Evolutionary conservation across 2,329 filamentous ascomycete genomes (phyloP), one percentile per base, ranked within the genome.

Genomic region (Nothophoma quercina): DNA sequence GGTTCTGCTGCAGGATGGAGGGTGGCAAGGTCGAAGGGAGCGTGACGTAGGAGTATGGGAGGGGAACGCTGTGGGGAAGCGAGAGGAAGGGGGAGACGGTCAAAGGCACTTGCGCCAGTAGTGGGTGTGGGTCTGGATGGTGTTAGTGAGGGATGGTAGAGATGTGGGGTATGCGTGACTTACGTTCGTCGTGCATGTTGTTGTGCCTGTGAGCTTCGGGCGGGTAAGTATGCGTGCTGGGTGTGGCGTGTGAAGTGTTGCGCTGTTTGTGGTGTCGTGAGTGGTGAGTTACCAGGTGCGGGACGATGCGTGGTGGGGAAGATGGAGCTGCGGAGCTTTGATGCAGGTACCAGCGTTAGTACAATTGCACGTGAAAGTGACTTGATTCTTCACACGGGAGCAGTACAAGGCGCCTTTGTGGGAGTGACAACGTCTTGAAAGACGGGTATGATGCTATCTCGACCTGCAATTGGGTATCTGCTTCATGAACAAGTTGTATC

Each of bases 21-120:
- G 86, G 86, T 0, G 95, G 93, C 0, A 98, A 85, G 2, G 91
- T 89, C 1, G 91, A 93, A 0, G 93, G 91, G 70, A 98, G 88
- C 9, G 87, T 84, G 72, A 93, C 93, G 83, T 97, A 98, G 64
- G 91, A 96, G 79, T 98, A 98, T 19, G 95, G 93, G 7, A 99
- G 85, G 0, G 93, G 96, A 16, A 93, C 90, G 21, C 93, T 89
- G 23, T 90, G 88, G 9, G 95, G 95, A 25, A 99, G 88, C 55
- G 88, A 89, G 66, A 98, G 86, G 79, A 97, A 97, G 21, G 95
- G 95, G 3, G 93, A 97, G 35, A 98, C 92, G 41, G 92, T 96
- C 48, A 99, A 80, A 23, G 95, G 92, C 32, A 98, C 87, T 78
- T 99, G 95, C 62, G 93, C 90, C 38, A 99, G 86, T 60, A 97